phyloP scores from a whole-genome alignment of 169 alveolate species.

The Plasmodium gonderi region DNA sequence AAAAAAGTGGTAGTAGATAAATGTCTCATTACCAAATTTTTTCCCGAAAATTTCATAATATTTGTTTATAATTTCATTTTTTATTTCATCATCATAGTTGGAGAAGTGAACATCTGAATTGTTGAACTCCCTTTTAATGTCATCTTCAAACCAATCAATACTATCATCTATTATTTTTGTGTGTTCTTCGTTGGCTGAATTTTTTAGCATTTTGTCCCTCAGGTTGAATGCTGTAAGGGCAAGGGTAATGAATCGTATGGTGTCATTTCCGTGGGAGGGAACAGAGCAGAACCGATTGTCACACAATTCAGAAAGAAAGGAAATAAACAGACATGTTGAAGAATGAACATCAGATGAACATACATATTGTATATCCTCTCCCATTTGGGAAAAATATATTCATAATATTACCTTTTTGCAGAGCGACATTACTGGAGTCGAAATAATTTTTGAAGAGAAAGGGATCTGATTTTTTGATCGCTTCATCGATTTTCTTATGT shows the following conservation, averaged over 20 bases:
- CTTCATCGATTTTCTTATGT: background rate
- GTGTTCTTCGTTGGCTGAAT: constrained; percentile 38
- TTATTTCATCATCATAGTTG: constrained; percentile 34
- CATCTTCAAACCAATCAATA: constrained; percentile 71
- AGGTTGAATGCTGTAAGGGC: constrained; percentile 9
- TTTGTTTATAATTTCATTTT: constrained; percentile 62
- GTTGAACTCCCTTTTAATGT: constrained; percentile 18
- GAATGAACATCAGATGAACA: too few relatives aligned
- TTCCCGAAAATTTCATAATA: constrained; percentile 52
- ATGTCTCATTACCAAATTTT: background rate
- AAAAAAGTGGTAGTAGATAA: too few relatives aligned
- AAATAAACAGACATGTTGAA: background rate
- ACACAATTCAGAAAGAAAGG: background rate
- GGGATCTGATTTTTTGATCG: constrained; percentile 19
- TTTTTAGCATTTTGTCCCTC: constrained; percentile 49
- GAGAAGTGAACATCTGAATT: constrained; percentile 31
- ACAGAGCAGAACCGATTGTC: background rate
- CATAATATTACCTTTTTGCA: constrained; percentile 18
- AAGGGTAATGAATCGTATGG: background rate
- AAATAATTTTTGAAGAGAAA: constrained; percentile 37
- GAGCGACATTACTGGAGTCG: constrained; percentile 12
- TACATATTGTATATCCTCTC: too few relatives aligned
- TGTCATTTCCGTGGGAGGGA: too few relatives aligned
- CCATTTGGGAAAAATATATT: background rate
- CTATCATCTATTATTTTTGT: constrained; percentile 66